These are phyloP conservation scores for Pestalotiopsis sp. DNA, from an alignment of 2,329 filamentous ascomycete genomes.

Conservation along the genomic window DNA sequence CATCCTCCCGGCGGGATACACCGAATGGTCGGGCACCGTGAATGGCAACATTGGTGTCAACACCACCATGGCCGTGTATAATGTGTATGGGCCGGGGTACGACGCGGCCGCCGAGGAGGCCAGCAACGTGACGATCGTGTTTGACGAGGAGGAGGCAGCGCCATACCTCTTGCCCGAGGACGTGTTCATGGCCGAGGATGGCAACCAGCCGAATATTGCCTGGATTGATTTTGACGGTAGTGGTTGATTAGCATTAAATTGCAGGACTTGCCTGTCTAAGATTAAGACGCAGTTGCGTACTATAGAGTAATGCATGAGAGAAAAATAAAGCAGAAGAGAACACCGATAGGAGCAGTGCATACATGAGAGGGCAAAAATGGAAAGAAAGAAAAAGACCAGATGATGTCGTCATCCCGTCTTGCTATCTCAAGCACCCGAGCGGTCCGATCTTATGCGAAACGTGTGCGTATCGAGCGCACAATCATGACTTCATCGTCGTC, in stretches of 20 bases:
- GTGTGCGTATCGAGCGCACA: background rate
- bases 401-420: background rate
- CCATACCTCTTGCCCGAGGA: constrained; percentile 6
- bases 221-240: constrained; percentile 10
- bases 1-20: constrained; percentile 57
- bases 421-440: background rate
- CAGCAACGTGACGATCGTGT: constrained; percentile 45
- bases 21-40: constrained; percentile 47
- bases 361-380: background rate
- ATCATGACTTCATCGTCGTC: background rate
- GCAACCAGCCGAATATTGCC: constrained; percentile 5
- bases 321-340: too few relatives aligned
- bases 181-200: constrained; percentile 12
- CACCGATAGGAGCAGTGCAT: too few relatives aligned
- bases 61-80: constrained; percentile 62
- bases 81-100: constrained; percentile 55
- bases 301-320: too few relatives aligned
- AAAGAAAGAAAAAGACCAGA: background rate
- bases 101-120: constrained; percentile 46
- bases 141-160: constrained; percentile 36
- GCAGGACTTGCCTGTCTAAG: too few relatives aligned
- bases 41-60: constrained; percentile 41
- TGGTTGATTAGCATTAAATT: too few relatives aligned
- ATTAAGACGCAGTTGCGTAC: too few relatives aligned
- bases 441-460: background rate